Percentiles rank a stretch among this genome's conserved stretches.
Evolutionary conservation across 2,329 filamentous ascomycete species (phyloP).

Genomic region (Fusarium tricinctum): DNA sequence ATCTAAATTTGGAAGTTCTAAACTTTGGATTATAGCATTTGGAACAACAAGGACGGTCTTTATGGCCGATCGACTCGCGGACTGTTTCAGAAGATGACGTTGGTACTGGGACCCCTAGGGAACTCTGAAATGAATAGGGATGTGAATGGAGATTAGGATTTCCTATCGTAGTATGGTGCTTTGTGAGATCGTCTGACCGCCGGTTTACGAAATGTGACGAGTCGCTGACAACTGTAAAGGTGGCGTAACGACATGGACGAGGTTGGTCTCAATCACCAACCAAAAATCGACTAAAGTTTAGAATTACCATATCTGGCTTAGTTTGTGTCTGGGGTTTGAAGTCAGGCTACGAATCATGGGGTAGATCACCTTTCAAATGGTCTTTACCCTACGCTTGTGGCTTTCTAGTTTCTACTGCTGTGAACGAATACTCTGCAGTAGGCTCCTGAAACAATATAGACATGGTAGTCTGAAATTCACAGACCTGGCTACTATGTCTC

Average conservation of each 20-base stretch:
- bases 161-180: not conserved
- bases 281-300: not conserved
- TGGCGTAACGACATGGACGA: not conserved
- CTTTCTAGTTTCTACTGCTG: no score
- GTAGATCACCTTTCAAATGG: no score
- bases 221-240: not conserved
- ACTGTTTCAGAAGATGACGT: no score
- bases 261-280: not conserved
- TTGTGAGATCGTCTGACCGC: not conserved
- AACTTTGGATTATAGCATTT: not conserved
- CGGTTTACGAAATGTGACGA: not conserved
- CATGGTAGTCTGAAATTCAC: no score
- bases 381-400: no score
- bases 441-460: no score
- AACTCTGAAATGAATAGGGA: no score
- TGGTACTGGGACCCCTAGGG: no score
- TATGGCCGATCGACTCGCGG: not conserved
- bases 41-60: not conserved
- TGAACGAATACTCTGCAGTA: no score
- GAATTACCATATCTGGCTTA: constrained; percentile 10
- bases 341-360: no score
- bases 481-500: not conserved
- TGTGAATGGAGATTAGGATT: not conserved
- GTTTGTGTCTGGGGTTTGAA: not conserved
- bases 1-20: constrained; percentile 1